A percentile compares a stretch with the other conserved stretches of the same genome.
Conservation (phyloP, 331 rosid species). For the Pyrus hybrid region DNA sequence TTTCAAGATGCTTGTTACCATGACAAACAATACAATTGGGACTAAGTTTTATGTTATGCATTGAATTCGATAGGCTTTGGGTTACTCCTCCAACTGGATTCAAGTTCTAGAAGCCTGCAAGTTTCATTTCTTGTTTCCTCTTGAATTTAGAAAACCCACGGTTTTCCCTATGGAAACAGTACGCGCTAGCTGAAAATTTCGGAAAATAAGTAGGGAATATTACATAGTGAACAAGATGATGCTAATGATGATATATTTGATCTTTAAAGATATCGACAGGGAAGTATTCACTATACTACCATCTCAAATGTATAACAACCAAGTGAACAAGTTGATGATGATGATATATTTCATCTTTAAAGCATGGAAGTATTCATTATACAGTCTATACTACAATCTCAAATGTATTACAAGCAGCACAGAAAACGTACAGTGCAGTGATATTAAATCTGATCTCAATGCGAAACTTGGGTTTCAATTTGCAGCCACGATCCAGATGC, state of each 20-base stretch:
- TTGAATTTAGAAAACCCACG: not conserved
- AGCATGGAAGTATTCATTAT: not conserved
- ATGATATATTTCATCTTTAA: not conserved
- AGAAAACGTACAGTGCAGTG: conserved; percentile 30
- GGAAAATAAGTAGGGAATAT: not conserved
- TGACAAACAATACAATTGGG: no score
- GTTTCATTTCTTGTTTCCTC: not conserved
- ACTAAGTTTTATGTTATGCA: no score
- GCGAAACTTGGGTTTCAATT: conserved; percentile 46
- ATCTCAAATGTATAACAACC: no score
- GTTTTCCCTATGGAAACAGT: not conserved
- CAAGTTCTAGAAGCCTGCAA: no score
- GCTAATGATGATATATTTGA: not conserved
- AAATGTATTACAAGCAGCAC: conserved; percentile 28
- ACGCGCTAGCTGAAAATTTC: not conserved
- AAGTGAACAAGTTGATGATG: no score
- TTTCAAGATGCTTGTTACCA: no score
- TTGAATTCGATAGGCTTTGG: no score
- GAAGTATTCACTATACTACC: no score
- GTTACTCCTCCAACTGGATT: no score
- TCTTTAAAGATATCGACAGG: no score
- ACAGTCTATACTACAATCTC: conserved; percentile 25
- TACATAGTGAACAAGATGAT: not conserved
- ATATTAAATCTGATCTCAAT: conserved; percentile 28
- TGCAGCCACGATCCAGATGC: conserved; percentile 73